Evolutionary conservation across 805 yeast species (phyloP).

Genomic region (Candida koratica): DNA sequence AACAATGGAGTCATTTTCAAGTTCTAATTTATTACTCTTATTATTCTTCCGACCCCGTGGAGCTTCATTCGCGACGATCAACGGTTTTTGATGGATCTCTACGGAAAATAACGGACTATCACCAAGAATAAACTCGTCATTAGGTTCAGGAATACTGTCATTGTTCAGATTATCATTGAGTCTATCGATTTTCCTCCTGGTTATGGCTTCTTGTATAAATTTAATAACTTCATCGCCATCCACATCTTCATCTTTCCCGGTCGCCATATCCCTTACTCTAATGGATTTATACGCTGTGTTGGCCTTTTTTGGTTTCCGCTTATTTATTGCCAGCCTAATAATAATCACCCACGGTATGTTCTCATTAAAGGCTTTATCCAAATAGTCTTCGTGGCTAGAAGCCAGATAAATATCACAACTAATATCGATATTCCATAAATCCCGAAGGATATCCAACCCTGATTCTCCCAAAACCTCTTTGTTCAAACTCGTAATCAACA

Average conservation of each 20-base stretch:
- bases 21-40: slow-evolving; percentile 70
- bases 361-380: slow-evolving; percentile 58
- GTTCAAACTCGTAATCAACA: slow-evolving; percentile 68
- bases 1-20: slow-evolving; percentile 67
- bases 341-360: slow-evolving; percentile 76
- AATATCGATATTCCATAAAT: slow-evolving; percentile 74
- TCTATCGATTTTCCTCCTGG: slow-evolving; percentile 2
- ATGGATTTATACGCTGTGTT: slow-evolving; percentile 64
- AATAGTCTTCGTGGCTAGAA: slow-evolving; percentile 54
- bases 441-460: slow-evolving; percentile 60
- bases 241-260: slow-evolving; percentile 65
- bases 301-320: slow-evolving; percentile 32
- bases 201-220: slow-evolving; percentile 15
- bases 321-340: slow-evolving; percentile 53
- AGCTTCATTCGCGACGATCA: slow-evolving; percentile 73
- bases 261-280: slow-evolving; percentile 60
- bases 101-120: slow-evolving; percentile 29
- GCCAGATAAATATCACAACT: slow-evolving; percentile 58
- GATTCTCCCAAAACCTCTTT: slow-evolving; percentile 51
- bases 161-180: slow-evolving; percentile 10
- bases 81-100: slow-evolving; percentile 50
- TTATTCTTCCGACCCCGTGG: slow-evolving; percentile 74
- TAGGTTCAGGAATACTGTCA: slow-evolving; percentile 10
- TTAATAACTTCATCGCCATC: slow-evolving; percentile 61
- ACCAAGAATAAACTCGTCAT: slow-evolving; percentile 16